Percentiles rank a stretch among this genome's conserved stretches.
Evolutionary conservation across 202 grass and related monocot genomes (phyloP).

Genomic region (Zizania palustris): DNA sequence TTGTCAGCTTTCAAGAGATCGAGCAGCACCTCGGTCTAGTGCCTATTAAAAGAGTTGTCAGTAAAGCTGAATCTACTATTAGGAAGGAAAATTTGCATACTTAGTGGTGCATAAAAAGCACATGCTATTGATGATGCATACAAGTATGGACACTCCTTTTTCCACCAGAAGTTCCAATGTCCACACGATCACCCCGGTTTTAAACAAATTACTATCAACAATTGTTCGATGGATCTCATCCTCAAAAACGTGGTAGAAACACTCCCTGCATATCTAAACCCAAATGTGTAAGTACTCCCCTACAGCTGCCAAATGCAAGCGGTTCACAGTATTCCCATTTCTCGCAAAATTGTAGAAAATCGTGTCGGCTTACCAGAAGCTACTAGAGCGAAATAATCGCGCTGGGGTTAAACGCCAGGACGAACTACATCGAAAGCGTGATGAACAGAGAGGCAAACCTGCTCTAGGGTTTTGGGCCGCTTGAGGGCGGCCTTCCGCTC

Average conservation of each 20-base stretch:
- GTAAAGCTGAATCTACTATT: not conserved
- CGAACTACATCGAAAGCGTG: not conserved
- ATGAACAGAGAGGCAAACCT: conserved; percentile 47
- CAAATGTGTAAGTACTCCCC: conserved; percentile 12
- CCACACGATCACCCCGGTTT: conserved; percentile 80
- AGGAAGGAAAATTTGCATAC: not conserved
- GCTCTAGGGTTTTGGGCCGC: conserved; percentile 90
- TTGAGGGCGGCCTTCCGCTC: conserved; percentile 78
- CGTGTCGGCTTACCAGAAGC: not conserved
- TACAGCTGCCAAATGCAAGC: not conserved
- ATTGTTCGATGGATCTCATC: conserved; percentile 92
- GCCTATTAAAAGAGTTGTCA: conserved; percentile 46
- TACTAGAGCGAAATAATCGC: not conserved
- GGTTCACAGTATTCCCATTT: not conserved
- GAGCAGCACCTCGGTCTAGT: conserved; percentile 90
- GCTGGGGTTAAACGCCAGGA: not conserved
- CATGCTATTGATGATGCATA: not conserved
- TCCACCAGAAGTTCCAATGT: conserved; percentile 93
- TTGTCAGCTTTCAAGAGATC: conserved; percentile 93
- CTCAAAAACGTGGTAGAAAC: conserved; percentile 86
- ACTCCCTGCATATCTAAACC: conserved; percentile 83
- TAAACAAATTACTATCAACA: conserved; percentile 80
- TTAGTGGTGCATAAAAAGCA: not conserved
- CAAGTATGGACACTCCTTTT: conserved; percentile 60
- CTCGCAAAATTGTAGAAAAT: not conserved